Evolutionary conservation across 352 stramenopile genomes (phyloP).

Genomic region (Globisporangium rhizosaccharum): DNA sequence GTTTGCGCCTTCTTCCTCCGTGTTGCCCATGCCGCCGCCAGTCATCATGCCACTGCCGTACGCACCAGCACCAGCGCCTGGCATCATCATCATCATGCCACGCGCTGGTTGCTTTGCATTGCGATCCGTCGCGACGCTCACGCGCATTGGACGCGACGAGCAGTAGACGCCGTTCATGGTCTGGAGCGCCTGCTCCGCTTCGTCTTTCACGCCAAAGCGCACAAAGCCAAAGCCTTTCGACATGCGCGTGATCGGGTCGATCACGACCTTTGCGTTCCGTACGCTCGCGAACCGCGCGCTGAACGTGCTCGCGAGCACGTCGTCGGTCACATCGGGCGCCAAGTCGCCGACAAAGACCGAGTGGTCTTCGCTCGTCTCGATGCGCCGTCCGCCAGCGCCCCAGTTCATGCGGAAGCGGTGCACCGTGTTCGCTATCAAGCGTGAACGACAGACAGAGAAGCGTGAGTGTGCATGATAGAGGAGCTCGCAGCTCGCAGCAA

Average conservation of each 20-base stretch:
- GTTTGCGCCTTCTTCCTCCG: conserved; percentile 66
- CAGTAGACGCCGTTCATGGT: conserved; percentile 90
- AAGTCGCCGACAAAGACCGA: conserved; percentile 92
- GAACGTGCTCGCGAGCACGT: conserved; percentile 84
- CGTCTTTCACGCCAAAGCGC: conserved; percentile 83
- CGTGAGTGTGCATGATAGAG: neutral
- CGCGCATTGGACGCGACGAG: conserved; percentile 83
- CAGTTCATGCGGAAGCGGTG: conserved; percentile 92
- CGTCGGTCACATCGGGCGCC: conserved; percentile 85
- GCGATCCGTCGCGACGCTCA: conserved; percentile 86
- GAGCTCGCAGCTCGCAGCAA: neutral
- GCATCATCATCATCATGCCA: conserved; percentile 10
- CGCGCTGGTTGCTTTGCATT: conserved; percentile 31
- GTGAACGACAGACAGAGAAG: neutral
- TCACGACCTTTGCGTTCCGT: conserved; percentile 86
- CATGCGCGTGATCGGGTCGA: conserved; percentile 84
- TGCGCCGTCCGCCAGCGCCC: conserved; percentile 80
- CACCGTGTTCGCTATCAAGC: conserved; percentile 67
- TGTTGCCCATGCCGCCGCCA: conserved; percentile 9
- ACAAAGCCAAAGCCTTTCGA: conserved; percentile 93
- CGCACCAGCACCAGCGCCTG: neutral
- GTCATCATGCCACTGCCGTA: conserved; percentile 15
- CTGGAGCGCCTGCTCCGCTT: conserved; percentile 83
- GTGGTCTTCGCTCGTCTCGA: conserved; percentile 80
- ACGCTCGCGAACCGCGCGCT: conserved; percentile 73